Conservation (phyloP, 177 flowering plant genomes). For the Vitis hybrid region DNA sequence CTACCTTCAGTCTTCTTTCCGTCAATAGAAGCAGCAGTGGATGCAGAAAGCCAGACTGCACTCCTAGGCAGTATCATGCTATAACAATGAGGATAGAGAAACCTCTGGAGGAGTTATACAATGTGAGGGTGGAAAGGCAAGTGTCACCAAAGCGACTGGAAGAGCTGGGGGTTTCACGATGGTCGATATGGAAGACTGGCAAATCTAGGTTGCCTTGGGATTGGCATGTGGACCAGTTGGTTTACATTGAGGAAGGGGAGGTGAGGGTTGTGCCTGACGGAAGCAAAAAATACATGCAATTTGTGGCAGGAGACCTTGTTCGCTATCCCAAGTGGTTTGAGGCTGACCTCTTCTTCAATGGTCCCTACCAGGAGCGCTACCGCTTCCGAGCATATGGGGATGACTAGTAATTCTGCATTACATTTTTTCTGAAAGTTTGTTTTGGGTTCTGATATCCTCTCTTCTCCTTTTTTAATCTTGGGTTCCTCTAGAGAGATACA, state of each 20-base stretch:
- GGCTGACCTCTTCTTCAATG: constrained; percentile 81
- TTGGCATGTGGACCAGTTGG: constrained; percentile 87
- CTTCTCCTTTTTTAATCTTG: no score
- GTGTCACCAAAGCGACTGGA: constrained; percentile 51
- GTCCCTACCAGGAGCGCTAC: constrained; percentile 73
- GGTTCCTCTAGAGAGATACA: no score
- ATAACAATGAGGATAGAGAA: constrained; percentile 54
- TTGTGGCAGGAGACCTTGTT: constrained; percentile 74
- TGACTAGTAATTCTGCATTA: constrained; percentile 29
- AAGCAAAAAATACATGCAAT: constrained; percentile 55
- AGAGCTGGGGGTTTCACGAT: constrained; percentile 67
- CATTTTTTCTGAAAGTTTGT: not conserved
- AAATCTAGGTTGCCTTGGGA: constrained; percentile 78
- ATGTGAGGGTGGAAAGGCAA: constrained; percentile 61
- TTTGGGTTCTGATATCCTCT: no score
- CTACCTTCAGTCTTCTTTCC: constrained; percentile 14
- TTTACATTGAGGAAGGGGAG: constrained; percentile 87
- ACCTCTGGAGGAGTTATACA: constrained; percentile 71
- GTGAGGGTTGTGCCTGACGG: constrained; percentile 88
- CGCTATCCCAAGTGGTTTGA: constrained; percentile 93
- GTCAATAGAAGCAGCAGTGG: constrained; percentile 16
- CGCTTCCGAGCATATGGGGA: constrained; percentile 80
- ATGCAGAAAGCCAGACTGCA: not conserved
- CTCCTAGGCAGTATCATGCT: not conserved
- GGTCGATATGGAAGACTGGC: constrained; percentile 87